Conservation (phyloP, 148 eudicot genomes). For the Vaccinium corymbosum region DNA sequence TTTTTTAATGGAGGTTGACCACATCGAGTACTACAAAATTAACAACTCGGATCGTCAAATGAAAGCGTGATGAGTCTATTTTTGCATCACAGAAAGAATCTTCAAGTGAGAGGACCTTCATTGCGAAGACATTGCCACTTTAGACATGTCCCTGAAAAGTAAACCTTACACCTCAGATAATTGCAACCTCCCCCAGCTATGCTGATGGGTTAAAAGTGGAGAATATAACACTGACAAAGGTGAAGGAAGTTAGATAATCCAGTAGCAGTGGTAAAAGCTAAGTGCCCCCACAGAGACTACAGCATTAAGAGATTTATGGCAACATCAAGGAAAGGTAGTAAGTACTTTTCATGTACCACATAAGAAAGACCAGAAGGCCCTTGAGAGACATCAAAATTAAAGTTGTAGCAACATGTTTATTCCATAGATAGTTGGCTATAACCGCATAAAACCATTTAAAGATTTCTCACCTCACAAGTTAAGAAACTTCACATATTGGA, state of each 20-base stretch:
- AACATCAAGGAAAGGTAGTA: slow-evolving; percentile 21
- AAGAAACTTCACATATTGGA: neutral
- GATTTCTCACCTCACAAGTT: slow-evolving; percentile 1
- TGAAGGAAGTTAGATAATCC: neutral
- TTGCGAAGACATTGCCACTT: neutral
- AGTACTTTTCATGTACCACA: slow-evolving; percentile 27
- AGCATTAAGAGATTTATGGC: slow-evolving; percentile 22
- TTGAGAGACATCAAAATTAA: slow-evolving; percentile 14
- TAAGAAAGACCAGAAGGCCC: slow-evolving; percentile 21
- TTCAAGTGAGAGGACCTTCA: too few relatives aligned
- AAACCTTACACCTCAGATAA: neutral
- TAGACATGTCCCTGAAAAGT: neutral
- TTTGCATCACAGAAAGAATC: too few relatives aligned
- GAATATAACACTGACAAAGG: slow-evolving; percentile 11
- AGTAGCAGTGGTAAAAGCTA: slow-evolving; percentile 14
- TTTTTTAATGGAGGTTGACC: neutral
- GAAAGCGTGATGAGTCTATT: too few relatives aligned
- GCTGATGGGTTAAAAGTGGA: slow-evolving; percentile 20
- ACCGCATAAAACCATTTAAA: neutral
- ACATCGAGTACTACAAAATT: neutral
- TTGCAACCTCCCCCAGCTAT: neutral
- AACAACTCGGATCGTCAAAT: too few relatives aligned
- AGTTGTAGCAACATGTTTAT: slow-evolving; percentile 11
- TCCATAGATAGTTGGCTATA: neutral
- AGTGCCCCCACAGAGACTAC: neutral